These are phyloP conservation scores for Saccharomycopsis vini DNA, from an alignment of 805 yeast genomes.

Conservation along the genomic window DNA sequence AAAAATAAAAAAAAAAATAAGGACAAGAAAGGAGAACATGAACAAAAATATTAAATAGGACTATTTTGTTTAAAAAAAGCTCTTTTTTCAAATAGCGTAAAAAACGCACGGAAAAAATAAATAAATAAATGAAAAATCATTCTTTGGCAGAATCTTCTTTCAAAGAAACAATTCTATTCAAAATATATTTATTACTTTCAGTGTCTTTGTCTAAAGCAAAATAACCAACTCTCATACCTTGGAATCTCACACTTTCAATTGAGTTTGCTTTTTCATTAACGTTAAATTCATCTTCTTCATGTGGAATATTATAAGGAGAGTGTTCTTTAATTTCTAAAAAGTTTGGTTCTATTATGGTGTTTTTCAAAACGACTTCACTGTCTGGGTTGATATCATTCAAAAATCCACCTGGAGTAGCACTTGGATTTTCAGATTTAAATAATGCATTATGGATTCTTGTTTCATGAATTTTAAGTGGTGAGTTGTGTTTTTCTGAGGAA, in stretches of 20 bases:
- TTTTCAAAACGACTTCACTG: conserved; percentile 57
- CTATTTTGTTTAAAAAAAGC: background rate
- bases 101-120: background rate
- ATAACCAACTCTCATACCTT: conserved; percentile 94
- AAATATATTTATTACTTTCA: conserved; percentile 48
- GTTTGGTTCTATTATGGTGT: conserved; percentile 72
- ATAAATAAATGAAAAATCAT: background rate
- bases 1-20: background rate
- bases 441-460: conserved; percentile 82
- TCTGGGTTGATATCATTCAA: conserved; percentile 74
- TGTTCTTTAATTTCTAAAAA: conserved; percentile 56
- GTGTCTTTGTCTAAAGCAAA: conserved; percentile 84
- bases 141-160: conserved; percentile 64
- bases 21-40: background rate
- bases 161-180: conserved; percentile 88
- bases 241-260: conserved; percentile 89
- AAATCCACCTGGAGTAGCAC: conserved; percentile 80
- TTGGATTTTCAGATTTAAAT: conserved; percentile 87
- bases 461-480: conserved; percentile 62
- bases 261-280: conserved; percentile 57
- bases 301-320: conserved; percentile 69
- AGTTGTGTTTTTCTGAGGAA: conserved; percentile 43
- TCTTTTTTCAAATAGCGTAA: background rate
- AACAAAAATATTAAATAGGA: background rate
- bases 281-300: conserved; percentile 51